Conservation (phyloP, 2,329 filamentous ascomycete species). For the Fusarium drepaniforme region DNA sequence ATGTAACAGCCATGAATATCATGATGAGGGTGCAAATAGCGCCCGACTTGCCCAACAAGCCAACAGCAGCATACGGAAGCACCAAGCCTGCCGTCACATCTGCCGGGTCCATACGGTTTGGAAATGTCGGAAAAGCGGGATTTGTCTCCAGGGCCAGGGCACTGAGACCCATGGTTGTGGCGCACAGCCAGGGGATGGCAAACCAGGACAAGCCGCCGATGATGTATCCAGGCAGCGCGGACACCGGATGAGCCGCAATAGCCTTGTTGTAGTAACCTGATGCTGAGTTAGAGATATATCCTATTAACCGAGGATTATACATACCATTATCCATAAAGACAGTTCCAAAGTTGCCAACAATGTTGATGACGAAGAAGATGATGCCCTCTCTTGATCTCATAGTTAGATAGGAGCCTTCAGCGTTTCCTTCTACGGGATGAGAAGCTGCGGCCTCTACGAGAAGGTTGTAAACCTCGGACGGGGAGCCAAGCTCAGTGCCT, state of each 20-base stretch:
- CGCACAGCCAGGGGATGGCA: constrained; percentile 90
- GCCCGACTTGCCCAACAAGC: constrained; percentile 69
- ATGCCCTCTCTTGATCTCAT: constrained; percentile 80
- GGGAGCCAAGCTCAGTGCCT: constrained; percentile 78
- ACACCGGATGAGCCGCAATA: constrained; percentile 86
- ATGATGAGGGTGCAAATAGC: constrained; percentile 41
- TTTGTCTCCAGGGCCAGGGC: constrained; percentile 79
- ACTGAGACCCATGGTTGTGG: constrained; percentile 88
- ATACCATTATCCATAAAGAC: constrained; percentile 82
- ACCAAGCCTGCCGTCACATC: constrained; percentile 89
- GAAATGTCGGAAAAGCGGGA: constrained; percentile 57
- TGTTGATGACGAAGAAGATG: constrained; percentile 93
- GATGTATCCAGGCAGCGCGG: constrained; percentile 90
- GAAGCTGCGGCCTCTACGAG: constrained; percentile 74
- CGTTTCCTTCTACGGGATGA: constrained; percentile 85
- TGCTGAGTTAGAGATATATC: neutral
- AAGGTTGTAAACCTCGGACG: constrained; percentile 81
- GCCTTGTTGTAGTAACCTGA: constrained; percentile 91
- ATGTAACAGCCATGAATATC: constrained; percentile 75
- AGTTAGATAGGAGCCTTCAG: constrained; percentile 85
- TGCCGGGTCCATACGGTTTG: constrained; percentile 55
- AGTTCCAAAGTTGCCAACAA: constrained; percentile 84
- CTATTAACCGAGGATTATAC: neutral
- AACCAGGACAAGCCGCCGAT: constrained; percentile 91
- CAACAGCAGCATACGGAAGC: constrained; percentile 86